Evolutionary conservation across 805 yeast species (phyloP).

Genomic region (Candida schatavii): DNA sequence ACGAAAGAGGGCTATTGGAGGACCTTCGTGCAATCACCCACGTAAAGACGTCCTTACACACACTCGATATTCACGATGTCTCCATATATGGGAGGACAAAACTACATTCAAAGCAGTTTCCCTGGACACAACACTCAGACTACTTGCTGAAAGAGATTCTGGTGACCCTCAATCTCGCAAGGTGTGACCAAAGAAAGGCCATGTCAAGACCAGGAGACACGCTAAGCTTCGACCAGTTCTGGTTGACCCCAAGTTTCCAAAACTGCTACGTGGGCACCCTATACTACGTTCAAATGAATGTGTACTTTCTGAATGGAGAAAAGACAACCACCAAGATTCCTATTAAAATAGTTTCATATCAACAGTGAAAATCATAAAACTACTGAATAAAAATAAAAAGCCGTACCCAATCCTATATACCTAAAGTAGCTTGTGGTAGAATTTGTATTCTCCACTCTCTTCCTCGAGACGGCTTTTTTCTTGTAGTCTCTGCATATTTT

Average conservation of each 20-base stretch:
- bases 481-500: too few species aligned
- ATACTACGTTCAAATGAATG: not conserved
- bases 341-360: not conserved
- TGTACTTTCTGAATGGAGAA: not conserved
- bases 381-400: too few species aligned
- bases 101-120: not conserved
- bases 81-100: not conserved
- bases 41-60: not conserved
- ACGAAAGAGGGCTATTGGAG: not conserved
- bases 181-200: too few species aligned
- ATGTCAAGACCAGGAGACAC: not conserved
- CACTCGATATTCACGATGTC: conserved; percentile 1
- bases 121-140: conserved; percentile 2
- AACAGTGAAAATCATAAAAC: too few species aligned
- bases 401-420: too few species aligned
- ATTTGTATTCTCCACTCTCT: too few species aligned
- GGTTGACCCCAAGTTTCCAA: conserved; percentile 1
- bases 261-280: not conserved
- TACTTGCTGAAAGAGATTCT: not conserved
- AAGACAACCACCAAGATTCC: conserved; percentile 2
- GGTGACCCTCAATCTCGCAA: too few species aligned
- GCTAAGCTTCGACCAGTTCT: not conserved
- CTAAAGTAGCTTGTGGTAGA: too few species aligned
- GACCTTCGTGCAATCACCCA: not conserved
- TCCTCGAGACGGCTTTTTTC: too few species aligned